Base-by-base conservation (phyloP, 2,329 filamentous ascomycete genomes). In the Botrytis hyacinthi region DNA sequence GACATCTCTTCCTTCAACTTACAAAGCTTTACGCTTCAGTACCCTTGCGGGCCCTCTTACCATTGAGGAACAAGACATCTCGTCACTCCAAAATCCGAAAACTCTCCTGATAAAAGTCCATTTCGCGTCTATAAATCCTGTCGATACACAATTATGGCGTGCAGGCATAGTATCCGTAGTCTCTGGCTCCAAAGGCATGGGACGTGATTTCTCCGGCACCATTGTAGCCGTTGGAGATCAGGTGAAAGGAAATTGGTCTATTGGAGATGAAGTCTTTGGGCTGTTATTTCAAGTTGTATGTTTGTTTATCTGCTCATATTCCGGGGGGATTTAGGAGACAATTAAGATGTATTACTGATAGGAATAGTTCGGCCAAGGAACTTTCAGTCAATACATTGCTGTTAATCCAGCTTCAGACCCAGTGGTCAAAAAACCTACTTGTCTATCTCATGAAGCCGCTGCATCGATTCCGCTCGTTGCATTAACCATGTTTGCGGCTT, bases 401-500 rank as follows among this genome's bases (percentile, higher is more conserved):
- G 40, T 80, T 35, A 76, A 80, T 65, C 79, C 79, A 46, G 40
- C 68, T 29, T 74, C 75, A 3, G 74, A 78, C 46, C 77, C 79
- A 18, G 70, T 80, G 60, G 77, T 76, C 32, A 78, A 77, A 70
- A 86, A 85, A 74, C 84, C 85, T 0, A 78, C 77, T 18, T 80
- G 79, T 42, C 72, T 85, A 8, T 82, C 83, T 2, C 84, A 85
- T 72, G 80, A 80, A 42, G 82, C 84, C 48, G 84, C 84, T 40
- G 83, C 84, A 20, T 83, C 83, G 0, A 80, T 86, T 32, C 84
- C 84, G 14, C 77, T 85, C n/a, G 83, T 83, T 18, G 81, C 80
- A 12, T 75, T 84, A 70, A 85, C 84, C 22, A 83, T 83, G 1
- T 79, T 84, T 37, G 73, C 78, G 18, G 78, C 78, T 70, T 72